phyloP scores from a whole-genome alignment of 345 rosid genomes.

The Firmiana major region DNA sequence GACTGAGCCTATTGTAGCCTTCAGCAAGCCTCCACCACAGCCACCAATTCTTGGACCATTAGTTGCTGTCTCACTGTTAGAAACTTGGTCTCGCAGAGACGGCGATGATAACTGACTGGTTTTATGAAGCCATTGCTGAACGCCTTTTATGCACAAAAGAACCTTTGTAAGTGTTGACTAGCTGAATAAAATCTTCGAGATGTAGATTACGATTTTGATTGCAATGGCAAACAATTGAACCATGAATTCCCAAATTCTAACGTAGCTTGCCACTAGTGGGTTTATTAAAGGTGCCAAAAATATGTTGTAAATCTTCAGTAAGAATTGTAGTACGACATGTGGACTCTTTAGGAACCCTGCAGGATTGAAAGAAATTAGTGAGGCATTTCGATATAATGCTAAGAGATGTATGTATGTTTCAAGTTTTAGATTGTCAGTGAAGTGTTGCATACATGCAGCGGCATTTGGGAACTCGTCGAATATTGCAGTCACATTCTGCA shows the following conservation, averaged over 20 bases:
- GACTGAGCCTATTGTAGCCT: constrained; percentile 47
- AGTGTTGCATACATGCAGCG: constrained; percentile 50
- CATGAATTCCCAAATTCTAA: constrained; percentile 39
- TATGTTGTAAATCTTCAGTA: constrained; percentile 33
- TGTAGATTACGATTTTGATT: constrained; percentile 31
- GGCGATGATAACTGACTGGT: constrained; percentile 35
- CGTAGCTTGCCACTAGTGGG: constrained; percentile 45
- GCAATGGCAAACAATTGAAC: constrained; percentile 31
- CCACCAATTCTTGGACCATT: constrained; percentile 56
- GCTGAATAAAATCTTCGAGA: constrained; percentile 36
- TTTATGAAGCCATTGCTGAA: not conserved
- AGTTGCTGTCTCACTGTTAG: constrained; percentile 41
- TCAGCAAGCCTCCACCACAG: constrained; percentile 50
- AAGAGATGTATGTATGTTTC: not conserved
- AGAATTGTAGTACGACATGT: constrained; percentile 33
- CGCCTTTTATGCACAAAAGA: not conserved
- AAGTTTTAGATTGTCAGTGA: not conserved
- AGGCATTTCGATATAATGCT: not conserved
- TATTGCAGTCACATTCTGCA: constrained; percentile 47
- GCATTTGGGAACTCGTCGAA: constrained; percentile 62
- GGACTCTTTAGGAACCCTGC: constrained; percentile 75
- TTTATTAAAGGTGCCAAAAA: constrained; percentile 44
- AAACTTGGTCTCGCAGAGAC: constrained; percentile 40
- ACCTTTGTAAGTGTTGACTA: constrained; percentile 16
- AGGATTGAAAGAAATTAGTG: not conserved